These are phyloP conservation scores for Barnettozyma sp. DNA, from an alignment of 805 yeast genomes.

Conservation along the genomic window DNA sequence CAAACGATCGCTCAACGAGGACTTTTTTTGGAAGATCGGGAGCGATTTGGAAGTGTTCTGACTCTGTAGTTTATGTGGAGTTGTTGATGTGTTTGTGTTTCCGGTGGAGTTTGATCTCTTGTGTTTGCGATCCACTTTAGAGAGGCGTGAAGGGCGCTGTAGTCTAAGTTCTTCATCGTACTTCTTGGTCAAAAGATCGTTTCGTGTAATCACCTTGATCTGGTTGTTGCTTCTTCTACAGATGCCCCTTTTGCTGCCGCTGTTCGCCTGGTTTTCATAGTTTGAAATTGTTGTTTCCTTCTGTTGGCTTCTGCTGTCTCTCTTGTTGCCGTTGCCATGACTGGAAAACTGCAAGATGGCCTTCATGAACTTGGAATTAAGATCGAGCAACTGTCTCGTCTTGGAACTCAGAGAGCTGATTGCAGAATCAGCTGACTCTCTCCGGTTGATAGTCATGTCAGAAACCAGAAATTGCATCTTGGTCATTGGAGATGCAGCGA, in stretches of 20 bases:
- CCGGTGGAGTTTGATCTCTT: slow-evolving; percentile 4
- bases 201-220: slow-evolving; percentile 23
- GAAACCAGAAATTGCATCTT: slow-evolving; percentile 5
- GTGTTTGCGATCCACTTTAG: not conserved
- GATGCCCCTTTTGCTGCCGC: not conserved
- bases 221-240: slow-evolving; percentile 15
- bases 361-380: slow-evolving; percentile 3
- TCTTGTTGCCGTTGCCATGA: not conserved
- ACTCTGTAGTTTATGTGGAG: not conserved
- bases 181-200: slow-evolving; percentile 20
- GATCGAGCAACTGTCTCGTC: not conserved
- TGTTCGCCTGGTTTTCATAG: too few relatives aligned
- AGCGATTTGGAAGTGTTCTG: not conserved
- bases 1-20: not conserved
- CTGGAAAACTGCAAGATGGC: not conserved
- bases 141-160: not conserved
- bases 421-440: not conserved
- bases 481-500: not conserved
- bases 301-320: too few relatives aligned
- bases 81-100: not conserved
- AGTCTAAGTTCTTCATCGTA: slow-evolving; percentile 10
- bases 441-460: slow-evolving; percentile 1
- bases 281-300: too few relatives aligned
- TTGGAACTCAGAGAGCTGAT: not conserved
- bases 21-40: not conserved